Conservation (phyloP, 257 asterid species). For the Primulina eburnea region DNA sequence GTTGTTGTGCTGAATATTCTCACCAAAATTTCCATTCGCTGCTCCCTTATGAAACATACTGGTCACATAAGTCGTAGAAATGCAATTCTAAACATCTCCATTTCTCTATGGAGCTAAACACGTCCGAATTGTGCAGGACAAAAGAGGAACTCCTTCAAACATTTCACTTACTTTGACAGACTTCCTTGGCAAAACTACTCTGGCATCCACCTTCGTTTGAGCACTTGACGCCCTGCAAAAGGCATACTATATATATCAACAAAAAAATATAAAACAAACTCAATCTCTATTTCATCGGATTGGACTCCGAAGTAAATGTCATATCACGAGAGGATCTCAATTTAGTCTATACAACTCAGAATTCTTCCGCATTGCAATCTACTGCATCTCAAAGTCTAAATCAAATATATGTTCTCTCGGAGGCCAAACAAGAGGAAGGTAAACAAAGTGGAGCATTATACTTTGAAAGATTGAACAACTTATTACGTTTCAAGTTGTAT, state of each 20-base stretch:
- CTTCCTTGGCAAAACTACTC: conserved; percentile 38
- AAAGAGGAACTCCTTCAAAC: conserved; percentile 13
- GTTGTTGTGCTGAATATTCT: not conserved
- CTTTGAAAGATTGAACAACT: too few relatives aligned
- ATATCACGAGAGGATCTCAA: too few relatives aligned
- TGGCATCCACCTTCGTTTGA: conserved; percentile 41
- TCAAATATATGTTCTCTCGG: too few relatives aligned
- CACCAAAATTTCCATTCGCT: not conserved
- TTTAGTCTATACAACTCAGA: too few relatives aligned
- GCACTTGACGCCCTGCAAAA: conserved; percentile 58
- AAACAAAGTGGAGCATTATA: too few relatives aligned
- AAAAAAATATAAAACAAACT: conserved; percentile 16
- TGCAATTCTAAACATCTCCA: conserved; percentile 3
- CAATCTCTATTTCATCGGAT: not conserved
- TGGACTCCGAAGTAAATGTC: not conserved
- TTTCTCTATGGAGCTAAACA: conserved; percentile 7
- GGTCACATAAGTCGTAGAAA: not conserved
- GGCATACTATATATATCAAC: conserved; percentile 9
- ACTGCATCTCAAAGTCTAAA: too few relatives aligned
- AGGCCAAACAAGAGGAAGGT: too few relatives aligned
- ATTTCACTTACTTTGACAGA: conserved; percentile 52
- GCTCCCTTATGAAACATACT: not conserved
- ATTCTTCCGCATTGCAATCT: too few relatives aligned
- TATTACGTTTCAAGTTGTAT: too few relatives aligned
- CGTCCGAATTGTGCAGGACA: conserved; percentile 3